Evolutionary conservation across 331 rosid genomes (phyloP).

Genomic region (Dryas integrifolia): DNA sequence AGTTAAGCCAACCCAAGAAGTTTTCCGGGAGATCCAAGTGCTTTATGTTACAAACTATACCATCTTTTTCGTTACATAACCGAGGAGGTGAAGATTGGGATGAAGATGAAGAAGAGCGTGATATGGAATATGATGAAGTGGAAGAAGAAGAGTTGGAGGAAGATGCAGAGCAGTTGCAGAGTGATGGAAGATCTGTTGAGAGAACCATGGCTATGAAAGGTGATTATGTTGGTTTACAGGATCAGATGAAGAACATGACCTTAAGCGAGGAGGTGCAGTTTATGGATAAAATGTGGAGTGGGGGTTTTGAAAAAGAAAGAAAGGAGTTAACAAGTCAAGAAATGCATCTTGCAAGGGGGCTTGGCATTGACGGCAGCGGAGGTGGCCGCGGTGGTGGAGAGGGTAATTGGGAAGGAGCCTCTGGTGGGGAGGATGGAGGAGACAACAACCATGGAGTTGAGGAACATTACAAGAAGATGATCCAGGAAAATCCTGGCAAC

Average conservation of each 20-base stretch:
- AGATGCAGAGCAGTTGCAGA: slow-evolving; percentile 10
- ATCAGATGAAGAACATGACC: slow-evolving; percentile 20
- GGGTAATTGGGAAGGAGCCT: slow-evolving; percentile 19
- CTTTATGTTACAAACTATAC: slow-evolving; percentile 51
- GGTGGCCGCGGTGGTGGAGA: slow-evolving; percentile 39
- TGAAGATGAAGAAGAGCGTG: slow-evolving; percentile 37
- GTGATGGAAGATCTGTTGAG: slow-evolving; percentile 11
- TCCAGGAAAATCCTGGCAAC: slow-evolving; percentile 71
- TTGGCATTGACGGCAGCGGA: slow-evolving; percentile 47
- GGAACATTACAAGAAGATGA: slow-evolving; percentile 63
- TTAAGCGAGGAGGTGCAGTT: slow-evolving; percentile 33
- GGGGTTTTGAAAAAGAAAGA: slow-evolving; percentile 30
- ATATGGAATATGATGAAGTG: slow-evolving; percentile 37
- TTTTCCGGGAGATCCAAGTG: slow-evolving; percentile 30
- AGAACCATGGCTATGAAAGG: slow-evolving; percentile 17
- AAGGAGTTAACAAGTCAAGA: slow-evolving; percentile 33
- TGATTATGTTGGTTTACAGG: slow-evolving; percentile 12
- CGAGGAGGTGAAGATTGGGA: slow-evolving; percentile 18
- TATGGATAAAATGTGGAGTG: slow-evolving; percentile 38
- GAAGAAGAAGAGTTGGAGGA: slow-evolving; percentile 21
- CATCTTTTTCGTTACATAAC: slow-evolving; percentile 38
- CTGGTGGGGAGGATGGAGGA: slow-evolving; percentile 52
- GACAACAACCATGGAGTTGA: slow-evolving; percentile 51
- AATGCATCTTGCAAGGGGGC: slow-evolving; percentile 56
- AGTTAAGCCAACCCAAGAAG: slow-evolving; percentile 21